A percentile compares a stretch with the other conserved stretches of the same genome.
Evolutionary conservation across 306 rosid genomes (phyloP).

Genomic region (Medicago arabica): DNA sequence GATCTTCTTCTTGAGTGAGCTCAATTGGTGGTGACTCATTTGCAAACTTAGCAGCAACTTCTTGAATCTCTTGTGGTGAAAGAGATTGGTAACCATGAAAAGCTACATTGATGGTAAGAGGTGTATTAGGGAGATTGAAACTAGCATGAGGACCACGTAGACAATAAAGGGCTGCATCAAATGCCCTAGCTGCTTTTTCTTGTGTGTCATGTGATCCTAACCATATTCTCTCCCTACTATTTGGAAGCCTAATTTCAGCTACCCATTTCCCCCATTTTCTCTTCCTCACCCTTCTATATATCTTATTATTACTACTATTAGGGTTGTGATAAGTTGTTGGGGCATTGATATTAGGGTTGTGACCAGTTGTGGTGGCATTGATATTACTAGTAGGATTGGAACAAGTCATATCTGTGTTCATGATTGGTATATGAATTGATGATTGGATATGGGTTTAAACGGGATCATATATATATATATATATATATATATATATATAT

Average conservation of each 20-base stretch:
- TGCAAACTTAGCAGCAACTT: conserved; percentile 60
- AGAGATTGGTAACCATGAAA: conserved; percentile 31
- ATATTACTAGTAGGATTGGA: not conserved
- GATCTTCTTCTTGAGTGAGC: conserved; percentile 10
- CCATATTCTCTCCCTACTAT: conserved; percentile 79
- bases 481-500: too few relatives aligned
- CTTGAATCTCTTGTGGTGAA: conserved; percentile 57
- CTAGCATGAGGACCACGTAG: conserved; percentile 63
- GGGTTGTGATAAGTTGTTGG: not conserved
- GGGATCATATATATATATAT: conserved; percentile 8
- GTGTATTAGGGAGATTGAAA: conserved; percentile 65
- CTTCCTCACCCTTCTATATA: conserved; percentile 71
- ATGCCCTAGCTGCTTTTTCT: conserved; percentile 76
- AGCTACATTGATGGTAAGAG: conserved; percentile 31
- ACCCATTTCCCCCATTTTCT: conserved; percentile 94
- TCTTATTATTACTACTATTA: not conserved
- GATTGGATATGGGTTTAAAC: not conserved
- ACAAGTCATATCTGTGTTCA: not conserved
- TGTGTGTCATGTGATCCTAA: conserved; percentile 69
- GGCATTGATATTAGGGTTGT: not conserved
- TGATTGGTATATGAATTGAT: not conserved
- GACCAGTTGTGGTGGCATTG: not conserved
- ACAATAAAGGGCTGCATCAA: conserved; percentile 73
- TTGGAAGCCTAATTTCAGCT: conserved; percentile 74
- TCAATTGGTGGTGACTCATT: conserved; percentile 14